Base-by-base conservation (phyloP, 2,329 filamentous ascomycete species). In the Microdochium trichocladiopsis region DNA sequence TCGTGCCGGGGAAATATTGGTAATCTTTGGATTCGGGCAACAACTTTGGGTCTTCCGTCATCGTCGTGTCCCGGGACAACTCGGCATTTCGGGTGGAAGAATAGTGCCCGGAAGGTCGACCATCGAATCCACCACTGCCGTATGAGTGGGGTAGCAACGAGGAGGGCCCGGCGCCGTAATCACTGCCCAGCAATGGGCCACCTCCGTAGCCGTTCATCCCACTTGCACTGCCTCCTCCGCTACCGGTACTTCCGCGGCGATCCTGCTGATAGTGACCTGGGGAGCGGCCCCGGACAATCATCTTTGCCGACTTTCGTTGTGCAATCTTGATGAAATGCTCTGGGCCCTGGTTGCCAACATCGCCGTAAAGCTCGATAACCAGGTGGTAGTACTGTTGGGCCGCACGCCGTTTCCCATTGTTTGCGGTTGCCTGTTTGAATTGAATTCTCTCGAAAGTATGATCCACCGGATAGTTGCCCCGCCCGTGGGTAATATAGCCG, bases 301-400 rank as follows among this genome's bases (percentile, higher is more conserved):
- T 89, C 64, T 87, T 88, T 54, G 86, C 83, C 5, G 88, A 93
- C 61, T 88, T 83, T 48, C 80, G 79, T 53, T 82, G 81, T 3
- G 88, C 88, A 50, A 94, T 75, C 63, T 87, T 86, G 61, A 91
- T 72, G 71, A 79, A 91, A 28, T 80, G 76, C 1, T 81, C 77
- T 18, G 58, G 64, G 53, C 53, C 69, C 59, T 69, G 73, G 28
- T 67, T 63, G 2, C 82, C 77, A 8, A 90, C 72, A 57, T 92
- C 84, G 8, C 81, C 89, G 68, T 83, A 90, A 1, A 95, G 80
- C 65, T 95, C 90, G 3, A 95, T 86, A 47, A 95, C 82, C n/a
- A 96, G 77, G 61, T 94, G 89, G 63, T 95, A 96, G 67, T 91
- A 95, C 61, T 96, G 92, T 64, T 96, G 91, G 18, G 91, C 90